Percentiles rank a stretch among this genome's conserved stretches.
phyloP scores from a whole-genome alignment of 2,329 filamentous ascomycete species.

The Colletotrichum sp. region DNA sequence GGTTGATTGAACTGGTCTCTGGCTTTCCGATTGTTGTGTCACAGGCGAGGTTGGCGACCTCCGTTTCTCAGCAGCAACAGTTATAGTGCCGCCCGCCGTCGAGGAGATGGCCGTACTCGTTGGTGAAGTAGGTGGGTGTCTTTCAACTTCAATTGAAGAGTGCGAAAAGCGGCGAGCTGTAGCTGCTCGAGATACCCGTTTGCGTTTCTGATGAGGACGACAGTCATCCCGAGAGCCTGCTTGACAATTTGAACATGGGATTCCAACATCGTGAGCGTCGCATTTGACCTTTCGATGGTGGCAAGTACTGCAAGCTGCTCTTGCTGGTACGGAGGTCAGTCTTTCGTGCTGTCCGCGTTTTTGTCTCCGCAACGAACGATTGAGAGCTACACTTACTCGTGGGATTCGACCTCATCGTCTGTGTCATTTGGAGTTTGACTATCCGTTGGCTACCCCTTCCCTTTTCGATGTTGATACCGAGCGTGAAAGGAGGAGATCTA shows the following conservation, averaged over 20 bases:
- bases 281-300: conserved; percentile 9
- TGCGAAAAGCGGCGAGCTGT: neutral
- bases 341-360: neutral
- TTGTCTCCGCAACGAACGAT: neutral
- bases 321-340: neutral
- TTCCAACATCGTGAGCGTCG: conserved; percentile 3
- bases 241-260: conserved; percentile 3
- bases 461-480: neutral
- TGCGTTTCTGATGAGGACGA: neutral
- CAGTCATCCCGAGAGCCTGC: neutral
- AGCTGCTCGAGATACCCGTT: neutral
- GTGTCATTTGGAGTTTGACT: neutral
- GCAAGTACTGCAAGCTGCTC: neutral
- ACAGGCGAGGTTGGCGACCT: neutral
- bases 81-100: neutral
- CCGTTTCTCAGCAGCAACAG: neutral
- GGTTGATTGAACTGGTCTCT: neutral
- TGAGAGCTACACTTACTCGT: neutral
- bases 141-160: neutral
- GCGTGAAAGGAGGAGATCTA: neutral
- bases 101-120: neutral
- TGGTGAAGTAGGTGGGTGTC: neutral
- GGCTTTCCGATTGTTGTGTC: neutral
- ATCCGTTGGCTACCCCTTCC: neutral
- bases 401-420: neutral